Evolutionary conservation across 1,284 basidiomycete genomes (phyloP), one percentile per base, ranked within the genome.

Genomic region (Ganoderma leucocontextum): DNA sequence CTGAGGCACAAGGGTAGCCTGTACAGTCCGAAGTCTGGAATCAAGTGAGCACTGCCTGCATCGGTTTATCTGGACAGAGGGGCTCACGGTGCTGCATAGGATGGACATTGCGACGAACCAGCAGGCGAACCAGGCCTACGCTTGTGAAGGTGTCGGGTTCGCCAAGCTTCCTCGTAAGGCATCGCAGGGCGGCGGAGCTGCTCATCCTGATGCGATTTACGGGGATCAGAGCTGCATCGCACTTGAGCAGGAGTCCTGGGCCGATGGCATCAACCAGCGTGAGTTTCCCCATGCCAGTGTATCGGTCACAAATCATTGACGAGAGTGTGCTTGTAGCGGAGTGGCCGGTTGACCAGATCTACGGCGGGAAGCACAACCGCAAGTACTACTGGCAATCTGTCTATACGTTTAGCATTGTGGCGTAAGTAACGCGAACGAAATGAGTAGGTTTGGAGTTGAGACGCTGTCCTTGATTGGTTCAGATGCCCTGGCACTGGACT

Each of bases 381-480:
- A 58, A 58, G 55, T 58, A 58, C 36, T 38, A 58, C 9, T 58
- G 55, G 55, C 55, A 38, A 19, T 58, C 55, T n/a, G 55, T 58
- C 55, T 58, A 58, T 19, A 58, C 35, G 9, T 58, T 58, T n/a
- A 38, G 55, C 36, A 19, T 58, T 38, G 55, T 58, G 55, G 10
- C n/a, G 55, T 58, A 35, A 55, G 52, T 33, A 17, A 15, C 17
- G 29, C 8, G 17, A 15, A 53, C 25, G 29, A 53, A 4, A 49
- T 49, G 8, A 4, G 47, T 52, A 29, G 10, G 47, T 25, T 52
- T 22, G 3, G 12, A n/a, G 8, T 22, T 4, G 3, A 22, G 47
- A 22, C 17, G 47, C 47, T 22, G 47, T 22, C 47, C 22, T 49
- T 22, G n/a, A 12, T 22, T 22, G 44, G n/a, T 47, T 22, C n/a